These are phyloP conservation scores for Setaria viridis DNA, from an alignment of 202 grass and related monocot species.

Conservation along the genomic window DNA sequence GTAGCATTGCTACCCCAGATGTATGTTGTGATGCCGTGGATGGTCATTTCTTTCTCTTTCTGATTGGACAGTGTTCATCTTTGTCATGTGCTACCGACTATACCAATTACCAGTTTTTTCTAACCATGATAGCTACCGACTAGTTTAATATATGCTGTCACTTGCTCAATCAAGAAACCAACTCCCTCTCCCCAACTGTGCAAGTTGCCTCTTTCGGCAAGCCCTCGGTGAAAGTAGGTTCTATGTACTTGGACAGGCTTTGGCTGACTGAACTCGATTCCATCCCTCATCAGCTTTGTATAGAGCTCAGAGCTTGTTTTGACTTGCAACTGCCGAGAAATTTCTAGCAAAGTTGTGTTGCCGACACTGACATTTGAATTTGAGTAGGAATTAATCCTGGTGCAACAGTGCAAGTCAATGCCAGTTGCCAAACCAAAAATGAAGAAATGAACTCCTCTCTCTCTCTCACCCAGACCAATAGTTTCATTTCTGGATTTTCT, in stretches of 20 bases:
- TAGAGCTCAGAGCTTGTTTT: slow-evolving; percentile 1
- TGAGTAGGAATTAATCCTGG: background rate
- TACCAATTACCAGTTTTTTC: background rate
- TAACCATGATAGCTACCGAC: slow-evolving; percentile 7
- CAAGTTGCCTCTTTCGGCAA: slow-evolving; percentile 47
- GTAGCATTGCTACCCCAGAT: background rate
- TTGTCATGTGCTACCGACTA: background rate
- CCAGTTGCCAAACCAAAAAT: background rate
- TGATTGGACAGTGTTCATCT: slow-evolving; percentile 6
- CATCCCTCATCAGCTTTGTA: background rate
- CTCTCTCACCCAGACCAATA: background rate
- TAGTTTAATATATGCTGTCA: slow-evolving; percentile 20
- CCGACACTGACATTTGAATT: background rate
- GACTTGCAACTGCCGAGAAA: background rate
- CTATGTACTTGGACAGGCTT: slow-evolving; percentile 5
- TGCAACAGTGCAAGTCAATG: background rate
- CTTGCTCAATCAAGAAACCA: slow-evolving; percentile 25
- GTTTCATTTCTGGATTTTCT: background rate
- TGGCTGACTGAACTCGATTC: background rate
- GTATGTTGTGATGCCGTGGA: background rate
- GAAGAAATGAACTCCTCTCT: background rate
- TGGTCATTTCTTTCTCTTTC: background rate
- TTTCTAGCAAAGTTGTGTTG: background rate
- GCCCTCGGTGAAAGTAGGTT: slow-evolving; percentile 7
- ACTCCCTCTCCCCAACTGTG: background rate